Evolutionary conservation across 306 rosid species (phyloP).

Genomic region (Citrullus colocynthis): DNA sequence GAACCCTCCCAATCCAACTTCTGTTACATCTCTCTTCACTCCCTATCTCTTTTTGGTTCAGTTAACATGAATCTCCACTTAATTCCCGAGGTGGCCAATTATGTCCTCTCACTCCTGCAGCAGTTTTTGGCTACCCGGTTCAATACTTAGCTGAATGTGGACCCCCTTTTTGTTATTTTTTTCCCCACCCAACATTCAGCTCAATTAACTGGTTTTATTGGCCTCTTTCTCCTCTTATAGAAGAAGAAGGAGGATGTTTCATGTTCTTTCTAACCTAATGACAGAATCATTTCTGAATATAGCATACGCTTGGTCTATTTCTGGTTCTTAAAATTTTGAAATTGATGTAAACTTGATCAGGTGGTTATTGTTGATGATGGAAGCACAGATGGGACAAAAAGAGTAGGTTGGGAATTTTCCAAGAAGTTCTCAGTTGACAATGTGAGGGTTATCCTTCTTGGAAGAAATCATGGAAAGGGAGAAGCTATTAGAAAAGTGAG

Average conservation of each 20-base stretch:
- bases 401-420: constrained; percentile 74
- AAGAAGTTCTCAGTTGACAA: constrained; percentile 66
- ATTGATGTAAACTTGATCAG: constrained; percentile 21
- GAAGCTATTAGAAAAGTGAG: constrained; percentile 99
- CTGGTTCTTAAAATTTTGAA: constrained; percentile 12
- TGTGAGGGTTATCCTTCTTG: constrained; percentile 81
- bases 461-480: constrained; percentile 90
- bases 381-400: constrained; percentile 78
- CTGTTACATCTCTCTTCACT: background rate
- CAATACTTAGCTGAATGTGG: background rate
- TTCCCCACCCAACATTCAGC: background rate
- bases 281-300: background rate
- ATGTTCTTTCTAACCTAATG: background rate
- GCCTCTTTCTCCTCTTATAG: background rate
- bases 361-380: constrained; percentile 87
- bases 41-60: background rate
- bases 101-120: background rate
- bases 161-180: too few species aligned
- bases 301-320: background rate
- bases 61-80: background rate
- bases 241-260: background rate
- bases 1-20: background rate
- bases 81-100: background rate
- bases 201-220: background rate
- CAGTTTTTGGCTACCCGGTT: background rate